Evolutionary conservation across 1,284 basidiomycete genomes (phyloP).

Genomic region (Microbotryomycetes sp.): DNA sequence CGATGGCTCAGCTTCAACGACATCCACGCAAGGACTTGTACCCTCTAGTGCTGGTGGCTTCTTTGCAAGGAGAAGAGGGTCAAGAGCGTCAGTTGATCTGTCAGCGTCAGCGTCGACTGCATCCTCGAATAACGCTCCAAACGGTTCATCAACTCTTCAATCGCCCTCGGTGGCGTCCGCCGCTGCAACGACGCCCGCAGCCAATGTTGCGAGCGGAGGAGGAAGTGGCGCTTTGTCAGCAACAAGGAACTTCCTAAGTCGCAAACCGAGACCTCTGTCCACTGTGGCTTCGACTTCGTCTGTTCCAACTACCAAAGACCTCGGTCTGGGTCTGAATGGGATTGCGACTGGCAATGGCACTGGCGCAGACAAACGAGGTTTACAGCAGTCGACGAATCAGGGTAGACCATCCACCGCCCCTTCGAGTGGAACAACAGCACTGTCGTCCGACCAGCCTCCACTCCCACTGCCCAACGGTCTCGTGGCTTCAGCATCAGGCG

Average conservation of each 20-base stretch:
- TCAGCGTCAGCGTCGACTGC: background rate
- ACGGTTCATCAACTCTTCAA: background rate
- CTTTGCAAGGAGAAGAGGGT: background rate
- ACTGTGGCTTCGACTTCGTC: background rate
- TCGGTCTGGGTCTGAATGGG: conserved; percentile 5
- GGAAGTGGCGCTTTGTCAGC: conserved; percentile 1
- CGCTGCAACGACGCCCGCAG: conserved; percentile 6
- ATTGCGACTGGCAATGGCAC: background rate
- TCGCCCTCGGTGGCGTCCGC: conserved; percentile 5
- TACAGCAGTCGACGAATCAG: background rate
- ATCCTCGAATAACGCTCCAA: background rate
- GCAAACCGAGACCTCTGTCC: background rate
- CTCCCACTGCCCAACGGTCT: background rate
- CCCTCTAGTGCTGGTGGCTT: background rate
- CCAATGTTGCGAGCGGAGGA: background rate
- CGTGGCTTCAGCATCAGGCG: background rate
- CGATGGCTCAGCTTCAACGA: background rate
- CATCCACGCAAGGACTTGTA: background rate
- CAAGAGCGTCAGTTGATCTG: background rate
- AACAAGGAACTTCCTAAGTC: conserved; percentile 12
- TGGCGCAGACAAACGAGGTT: background rate
- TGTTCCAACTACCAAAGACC: conserved; percentile 2
- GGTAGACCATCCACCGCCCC: background rate
- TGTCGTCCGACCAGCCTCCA: background rate
- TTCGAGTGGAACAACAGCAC: background rate